Evolutionary conservation across 164 flowering plant genomes (phyloP), one percentile per base, ranked within the genome.

Genomic region (Chimonanthus praecox): DNA sequence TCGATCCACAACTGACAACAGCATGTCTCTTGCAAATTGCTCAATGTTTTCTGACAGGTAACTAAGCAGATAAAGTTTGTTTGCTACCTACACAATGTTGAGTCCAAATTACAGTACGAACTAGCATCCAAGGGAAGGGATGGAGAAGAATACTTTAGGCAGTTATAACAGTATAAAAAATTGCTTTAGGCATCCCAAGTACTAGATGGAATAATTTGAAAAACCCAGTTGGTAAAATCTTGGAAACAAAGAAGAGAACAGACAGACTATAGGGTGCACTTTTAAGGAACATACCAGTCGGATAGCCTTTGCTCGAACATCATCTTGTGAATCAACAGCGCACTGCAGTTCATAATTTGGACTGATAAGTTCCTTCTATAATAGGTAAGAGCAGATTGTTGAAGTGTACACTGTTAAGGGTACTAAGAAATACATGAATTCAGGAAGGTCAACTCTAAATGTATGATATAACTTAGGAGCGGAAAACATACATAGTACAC

Each of bases 251-350:
- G 58, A 43, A 11, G 7, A 13, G 44, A 58, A 7, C 46, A 45
- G 7, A 4, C 20, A n/a, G 43, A 47, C 9, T 18, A 8, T 58
- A 3, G 54, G 16, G 54, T 20, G 5, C 54, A 5, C 46, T 58
- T 71, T 21, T 11, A 8, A 44, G 33, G 69, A 58, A 6, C 85
- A 61, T 89, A 96, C 99, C 97, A 96, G 87, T 49, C 97, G 88
- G 60, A 96, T 96, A 78, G 99, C 92, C 83, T 88, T 90, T 48
- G 88, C 87, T 67, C 98, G 92, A 74, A 92, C 84, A 68, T 94
- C 97, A 77, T 94, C 99, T 83, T 92, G 87, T 58, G 87, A 78
- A 80, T 96, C 97, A 76, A 88, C 81, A 72, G 99, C 85, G 84
- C 94, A 92, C 99, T 96, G 91, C 83, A 78, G 86, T 75, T 65